Conservation (phyloP, 306 rosid species). For the Vicia villosa region DNA sequence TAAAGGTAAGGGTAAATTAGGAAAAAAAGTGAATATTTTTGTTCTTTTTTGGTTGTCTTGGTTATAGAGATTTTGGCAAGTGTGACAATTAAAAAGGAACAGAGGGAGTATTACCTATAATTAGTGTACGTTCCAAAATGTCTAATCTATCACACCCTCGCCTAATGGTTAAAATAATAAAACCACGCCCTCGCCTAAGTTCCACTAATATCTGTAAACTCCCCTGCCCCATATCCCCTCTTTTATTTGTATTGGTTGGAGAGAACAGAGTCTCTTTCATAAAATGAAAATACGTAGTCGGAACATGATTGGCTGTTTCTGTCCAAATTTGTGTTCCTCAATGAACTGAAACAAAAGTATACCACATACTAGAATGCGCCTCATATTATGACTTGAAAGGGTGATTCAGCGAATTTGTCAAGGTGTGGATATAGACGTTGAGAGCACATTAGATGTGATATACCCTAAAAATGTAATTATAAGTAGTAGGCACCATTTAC, state of each 20-base stretch:
- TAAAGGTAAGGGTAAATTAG: too few relatives aligned
- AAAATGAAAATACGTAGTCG: neutral
- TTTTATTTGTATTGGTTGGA: neutral
- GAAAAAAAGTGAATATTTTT: too few relatives aligned
- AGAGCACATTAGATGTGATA: neutral
- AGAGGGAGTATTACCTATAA: too few relatives aligned
- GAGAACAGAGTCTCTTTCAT: neutral
- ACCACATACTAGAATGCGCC: neutral
- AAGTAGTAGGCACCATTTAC: neutral
- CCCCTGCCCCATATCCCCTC: neutral
- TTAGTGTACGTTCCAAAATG: neutral
- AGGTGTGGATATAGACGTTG: neutral
- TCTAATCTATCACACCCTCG: neutral
- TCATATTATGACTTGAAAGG: neutral
- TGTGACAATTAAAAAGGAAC: too few relatives aligned
- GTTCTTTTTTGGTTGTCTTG: too few relatives aligned
- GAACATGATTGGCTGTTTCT: neutral
- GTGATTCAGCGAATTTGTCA: neutral
- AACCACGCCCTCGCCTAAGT: neutral
- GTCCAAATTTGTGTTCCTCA: neutral
- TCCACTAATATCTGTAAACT: neutral
- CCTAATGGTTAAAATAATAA: neutral
- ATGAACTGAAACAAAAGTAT: slow-evolving; percentile 1
- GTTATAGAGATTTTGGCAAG: too few relatives aligned
- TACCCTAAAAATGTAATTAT: neutral